phyloP scores from a whole-genome alignment of 2,329 filamentous ascomycete genomes.

The Exophiala alcalophila region DNA sequence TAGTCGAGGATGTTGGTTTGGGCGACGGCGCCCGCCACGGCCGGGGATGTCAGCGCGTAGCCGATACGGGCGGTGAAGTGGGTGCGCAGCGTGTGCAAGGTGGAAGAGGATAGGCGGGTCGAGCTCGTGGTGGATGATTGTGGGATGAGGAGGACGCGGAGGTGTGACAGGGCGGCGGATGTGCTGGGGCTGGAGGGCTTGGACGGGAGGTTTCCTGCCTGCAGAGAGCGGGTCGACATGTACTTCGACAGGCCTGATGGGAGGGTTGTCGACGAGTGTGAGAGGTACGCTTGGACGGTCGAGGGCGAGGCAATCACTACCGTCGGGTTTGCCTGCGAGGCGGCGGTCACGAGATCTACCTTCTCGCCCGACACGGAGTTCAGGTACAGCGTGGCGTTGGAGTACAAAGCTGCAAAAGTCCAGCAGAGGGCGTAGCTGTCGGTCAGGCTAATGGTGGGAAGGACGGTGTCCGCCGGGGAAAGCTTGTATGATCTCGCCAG shows the following conservation, averaged over 20 bases:
- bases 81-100: constrained; percentile 76
- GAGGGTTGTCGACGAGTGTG: constrained; percentile 49
- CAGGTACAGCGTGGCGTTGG: constrained; percentile 79
- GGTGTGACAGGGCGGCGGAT: constrained; percentile 55
- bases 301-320: constrained; percentile 61
- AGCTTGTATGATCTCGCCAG: constrained; percentile 74
- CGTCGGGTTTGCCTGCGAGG: constrained; percentile 63
- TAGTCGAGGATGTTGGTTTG: constrained; percentile 91
- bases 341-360: constrained; percentile 72
- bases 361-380: constrained; percentile 79
- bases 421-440: constrained; percentile 75
- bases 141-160: constrained; percentile 77
- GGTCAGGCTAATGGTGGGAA: constrained; percentile 78
- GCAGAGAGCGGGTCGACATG: constrained; percentile 50
- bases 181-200: constrained; percentile 52
- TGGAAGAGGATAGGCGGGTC: constrained; percentile 63
- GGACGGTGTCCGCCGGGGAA: constrained; percentile 71
- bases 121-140: constrained; percentile 64
- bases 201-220: constrained; percentile 56
- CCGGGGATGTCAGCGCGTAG: constrained; percentile 77
- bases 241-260: constrained; percentile 19
- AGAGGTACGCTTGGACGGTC: constrained; percentile 63
- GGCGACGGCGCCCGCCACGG: constrained; percentile 83
- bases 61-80: constrained; percentile 76
- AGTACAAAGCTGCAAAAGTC: constrained; percentile 78